Evolutionary conservation across 805 yeast species (phyloP).

Genomic region (Naumovozyma castellii): DNA sequence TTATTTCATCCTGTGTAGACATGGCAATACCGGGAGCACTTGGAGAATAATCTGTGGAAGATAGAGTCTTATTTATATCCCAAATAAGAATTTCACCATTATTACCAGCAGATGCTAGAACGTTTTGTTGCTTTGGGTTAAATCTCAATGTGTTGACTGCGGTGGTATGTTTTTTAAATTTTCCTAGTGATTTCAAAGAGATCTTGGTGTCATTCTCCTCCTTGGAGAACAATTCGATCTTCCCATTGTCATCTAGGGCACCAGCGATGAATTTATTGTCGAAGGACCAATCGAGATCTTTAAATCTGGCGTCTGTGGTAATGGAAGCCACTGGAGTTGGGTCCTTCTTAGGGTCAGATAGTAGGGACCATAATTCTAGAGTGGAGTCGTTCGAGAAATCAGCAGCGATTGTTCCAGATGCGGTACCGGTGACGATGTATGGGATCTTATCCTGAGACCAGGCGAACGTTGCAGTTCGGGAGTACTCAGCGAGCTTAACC

Average conservation of each 20-base stretch:
- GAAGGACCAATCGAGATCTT: slow-evolving; percentile 77
- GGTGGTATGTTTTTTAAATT: slow-evolving; percentile 53
- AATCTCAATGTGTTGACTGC: slow-evolving; percentile 67
- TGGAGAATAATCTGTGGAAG: slow-evolving; percentile 28
- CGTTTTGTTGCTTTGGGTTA: slow-evolving; percentile 61
- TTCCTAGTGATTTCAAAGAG: slow-evolving; percentile 39
- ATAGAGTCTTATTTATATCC: slow-evolving; percentile 64
- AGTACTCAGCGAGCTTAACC: slow-evolving; percentile 79
- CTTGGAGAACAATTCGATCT: slow-evolving; percentile 60
- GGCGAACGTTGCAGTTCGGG: slow-evolving; percentile 87
- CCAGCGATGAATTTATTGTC: slow-evolving; percentile 66
- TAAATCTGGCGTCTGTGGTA: slow-evolving; percentile 52
- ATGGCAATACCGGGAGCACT: slow-evolving; percentile 67
- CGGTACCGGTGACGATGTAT: slow-evolving; percentile 77
- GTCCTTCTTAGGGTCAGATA: slow-evolving; percentile 30
- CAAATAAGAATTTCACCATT: slow-evolving; percentile 78
- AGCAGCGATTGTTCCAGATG: slow-evolving; percentile 92
- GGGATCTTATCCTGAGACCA: slow-evolving; percentile 81
- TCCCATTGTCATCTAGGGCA: slow-evolving; percentile 70
- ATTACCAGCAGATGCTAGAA: slow-evolving; percentile 79
- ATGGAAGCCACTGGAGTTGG: slow-evolving; percentile 38
- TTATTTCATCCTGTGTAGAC: slow-evolving; percentile 72
- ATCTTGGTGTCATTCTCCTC: slow-evolving; percentile 32
- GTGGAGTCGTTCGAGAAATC: slow-evolving; percentile 70
- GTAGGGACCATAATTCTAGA: slow-evolving; percentile 73